Conservation (phyloP, 139 green algal species). For the Yamagishiella unicocca region DNA sequence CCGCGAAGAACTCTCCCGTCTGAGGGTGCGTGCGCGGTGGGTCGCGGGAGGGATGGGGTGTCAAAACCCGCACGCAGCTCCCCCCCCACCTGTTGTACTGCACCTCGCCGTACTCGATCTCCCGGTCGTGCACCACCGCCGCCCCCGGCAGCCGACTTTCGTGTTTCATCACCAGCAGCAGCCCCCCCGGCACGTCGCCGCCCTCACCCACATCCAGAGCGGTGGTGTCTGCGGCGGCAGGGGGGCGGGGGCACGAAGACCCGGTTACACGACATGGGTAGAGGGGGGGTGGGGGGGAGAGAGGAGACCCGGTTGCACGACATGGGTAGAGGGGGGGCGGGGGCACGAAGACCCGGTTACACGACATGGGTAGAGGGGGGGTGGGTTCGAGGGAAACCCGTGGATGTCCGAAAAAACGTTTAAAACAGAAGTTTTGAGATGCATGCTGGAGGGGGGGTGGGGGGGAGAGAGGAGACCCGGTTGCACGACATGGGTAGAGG, state of each 20-base stretch:
- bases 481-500: too few species aligned
- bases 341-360: background rate
- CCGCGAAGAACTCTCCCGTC: too few species aligned
- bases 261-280: background rate
- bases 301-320: too few species aligned
- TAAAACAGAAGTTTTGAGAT: too few species aligned
- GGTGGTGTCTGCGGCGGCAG: conserved; percentile 9
- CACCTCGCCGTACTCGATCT: conserved; percentile 55
- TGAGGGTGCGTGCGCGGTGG: too few species aligned
- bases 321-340: too few species aligned
- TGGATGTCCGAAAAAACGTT: too few species aligned
- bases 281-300: background rate
- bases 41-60: too few species aligned
- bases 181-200: conserved; percentile 39
- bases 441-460: too few species aligned
- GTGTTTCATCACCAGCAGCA: conserved; percentile 43
- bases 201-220: conserved; percentile 40
- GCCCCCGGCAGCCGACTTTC: conserved; percentile 31
- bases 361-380: too few species aligned
- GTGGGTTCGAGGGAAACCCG: too few species aligned
- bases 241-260: background rate
- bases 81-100: conserved; percentile 53
- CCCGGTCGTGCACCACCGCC: conserved; percentile 53
- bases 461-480: too few species aligned
- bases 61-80: background rate